Percentiles rank a stretch among this genome's conserved stretches.
phyloP scores from a whole-genome alignment of 257 asterid genomes.

The Penstemon davidsonii region DNA sequence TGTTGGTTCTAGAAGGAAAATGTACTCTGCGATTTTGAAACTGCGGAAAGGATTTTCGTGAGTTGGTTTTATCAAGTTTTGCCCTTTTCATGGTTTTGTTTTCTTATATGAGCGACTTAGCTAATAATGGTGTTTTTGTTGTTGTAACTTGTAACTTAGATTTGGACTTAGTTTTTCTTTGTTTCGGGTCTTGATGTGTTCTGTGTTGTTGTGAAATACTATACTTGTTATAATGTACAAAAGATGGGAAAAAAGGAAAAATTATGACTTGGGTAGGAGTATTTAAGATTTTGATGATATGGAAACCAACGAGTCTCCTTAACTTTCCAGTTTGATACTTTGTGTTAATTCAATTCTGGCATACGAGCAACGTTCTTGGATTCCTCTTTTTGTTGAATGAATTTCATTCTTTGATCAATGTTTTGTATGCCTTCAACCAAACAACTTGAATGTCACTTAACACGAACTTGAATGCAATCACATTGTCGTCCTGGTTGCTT shows the following conservation, averaged over 20 bases:
- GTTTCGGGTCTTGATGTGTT: slow-evolving; percentile 26
- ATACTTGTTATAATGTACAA: slow-evolving; percentile 36
- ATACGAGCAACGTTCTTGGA: slow-evolving; percentile 11
- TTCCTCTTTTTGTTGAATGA: background rate
- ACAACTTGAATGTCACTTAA: too few species aligned
- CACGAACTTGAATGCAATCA: too few species aligned
- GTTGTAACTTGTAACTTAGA: background rate
- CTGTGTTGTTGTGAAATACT: slow-evolving; percentile 34
- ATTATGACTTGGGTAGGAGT: slow-evolving; percentile 28
- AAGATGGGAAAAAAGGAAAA: slow-evolving; percentile 33
- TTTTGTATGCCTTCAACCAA: background rate
- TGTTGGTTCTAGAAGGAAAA: slow-evolving; percentile 86
- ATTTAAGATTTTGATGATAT: slow-evolving; percentile 11
- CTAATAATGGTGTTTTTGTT: slow-evolving; percentile 41
- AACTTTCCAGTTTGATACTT: background rate
- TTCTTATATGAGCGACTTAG: slow-evolving; percentile 32
- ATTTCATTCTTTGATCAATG: background rate
- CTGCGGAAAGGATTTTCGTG: slow-evolving; percentile 62
- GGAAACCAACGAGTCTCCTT: slow-evolving; percentile 15
- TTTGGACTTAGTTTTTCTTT: slow-evolving; percentile 32
- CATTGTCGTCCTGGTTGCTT: too few species aligned
- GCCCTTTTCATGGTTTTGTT: slow-evolving; percentile 18
- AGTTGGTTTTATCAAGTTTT: slow-evolving; percentile 22
- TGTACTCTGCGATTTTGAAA: slow-evolving; percentile 68
- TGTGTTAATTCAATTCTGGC: background rate